Evolutionary conservation across 441 rosid genomes (phyloP).

Genomic region (Raphanus hybrid): DNA sequence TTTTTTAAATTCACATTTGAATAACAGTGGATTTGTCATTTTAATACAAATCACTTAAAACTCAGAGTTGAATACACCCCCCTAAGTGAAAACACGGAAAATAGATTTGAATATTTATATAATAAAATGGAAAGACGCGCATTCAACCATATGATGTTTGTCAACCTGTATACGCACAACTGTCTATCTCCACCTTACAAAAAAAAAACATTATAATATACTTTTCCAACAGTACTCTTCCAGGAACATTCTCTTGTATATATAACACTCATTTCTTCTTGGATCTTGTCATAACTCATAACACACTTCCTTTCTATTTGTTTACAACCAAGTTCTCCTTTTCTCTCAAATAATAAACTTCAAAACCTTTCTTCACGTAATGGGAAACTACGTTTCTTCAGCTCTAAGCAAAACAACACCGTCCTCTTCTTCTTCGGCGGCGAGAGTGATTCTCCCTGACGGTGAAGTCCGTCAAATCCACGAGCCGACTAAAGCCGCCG

Average conservation of each 20-base stretch:
- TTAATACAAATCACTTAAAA: no score
- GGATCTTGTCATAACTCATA: conserved; percentile 24
- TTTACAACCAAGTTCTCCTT: not conserved
- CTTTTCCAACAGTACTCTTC: not conserved
- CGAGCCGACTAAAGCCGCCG: conserved; percentile 69
- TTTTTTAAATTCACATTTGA: no score
- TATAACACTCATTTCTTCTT: conserved; percentile 24
- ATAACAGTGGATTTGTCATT: no score
- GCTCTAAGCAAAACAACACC: conserved; percentile 45
- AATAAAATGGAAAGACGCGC: conserved; percentile 38
- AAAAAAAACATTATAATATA: not conserved
- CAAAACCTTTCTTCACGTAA: conserved; percentile 19
- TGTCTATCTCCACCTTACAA: conserved; percentile 43
- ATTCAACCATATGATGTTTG: conserved; percentile 44
- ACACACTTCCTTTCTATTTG: not conserved
- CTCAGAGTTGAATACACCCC: no score
- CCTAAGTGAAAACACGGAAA: conserved; percentile 34
- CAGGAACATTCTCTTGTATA: conserved; percentile 39
- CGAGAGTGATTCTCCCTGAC: conserved; percentile 62
- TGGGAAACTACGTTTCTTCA: conserved; percentile 79
- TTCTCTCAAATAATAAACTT: not conserved
- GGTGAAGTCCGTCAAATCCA: conserved; percentile 61
- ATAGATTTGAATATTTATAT: conserved; percentile 17
- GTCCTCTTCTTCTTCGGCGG: conserved; percentile 35
- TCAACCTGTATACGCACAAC: conserved; percentile 42